Base-by-base conservation (phyloP, 306 rosid genomes). In the Ochetophila trinervis region DNA sequence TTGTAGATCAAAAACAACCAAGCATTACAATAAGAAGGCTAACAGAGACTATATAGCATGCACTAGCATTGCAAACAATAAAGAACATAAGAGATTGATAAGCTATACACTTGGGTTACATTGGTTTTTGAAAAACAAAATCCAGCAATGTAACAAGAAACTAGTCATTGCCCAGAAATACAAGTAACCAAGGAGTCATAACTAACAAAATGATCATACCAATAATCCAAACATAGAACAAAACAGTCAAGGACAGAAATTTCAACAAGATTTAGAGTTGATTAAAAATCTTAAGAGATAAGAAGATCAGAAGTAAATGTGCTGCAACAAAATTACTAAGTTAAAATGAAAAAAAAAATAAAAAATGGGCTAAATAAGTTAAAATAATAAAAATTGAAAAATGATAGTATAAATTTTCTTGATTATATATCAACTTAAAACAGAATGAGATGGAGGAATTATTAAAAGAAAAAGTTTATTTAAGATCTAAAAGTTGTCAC, bases 251-350 rank as follows among this genome's bases (percentile, higher is more conserved):
- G 0, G 15, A 40, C 15, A 40, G 45, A 4, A 11, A 9, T 10
- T 2, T 40, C 16, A 42, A 60, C 19, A 6, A 20, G 22, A 21
- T 7, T 10, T 21, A 19, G 35, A 61, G 53, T 40, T 58, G 24
- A 15, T 18, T 23, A 21, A 40, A 60, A 60, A 37, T 59, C 66
- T 50, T 59, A 61, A 35, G 37, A 60, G 44, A 42, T 11, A 21
- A 11, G 12, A 14, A 44, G 44, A 71, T 44, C 17, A 15, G 22
- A 67, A 10, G 22, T 37, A 66, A 12, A 44, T 60, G 36, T 22
- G 24, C 66, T 62, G 47, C 71, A 53, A 74, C 9, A 44, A 32
- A n/a, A n/a, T n/a, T n/a, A n/a, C n/a, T n/a, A n/a, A n/a, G n/a
- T n/a, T n/a, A n/a, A n/a, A 57, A 55, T 40, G 45, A 40, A 23